Evolutionary conservation across 495 filamentous ascomycete species (phyloP), one percentile per base, ranked within the genome.

Genomic region (Acidomyces sp.): DNA sequence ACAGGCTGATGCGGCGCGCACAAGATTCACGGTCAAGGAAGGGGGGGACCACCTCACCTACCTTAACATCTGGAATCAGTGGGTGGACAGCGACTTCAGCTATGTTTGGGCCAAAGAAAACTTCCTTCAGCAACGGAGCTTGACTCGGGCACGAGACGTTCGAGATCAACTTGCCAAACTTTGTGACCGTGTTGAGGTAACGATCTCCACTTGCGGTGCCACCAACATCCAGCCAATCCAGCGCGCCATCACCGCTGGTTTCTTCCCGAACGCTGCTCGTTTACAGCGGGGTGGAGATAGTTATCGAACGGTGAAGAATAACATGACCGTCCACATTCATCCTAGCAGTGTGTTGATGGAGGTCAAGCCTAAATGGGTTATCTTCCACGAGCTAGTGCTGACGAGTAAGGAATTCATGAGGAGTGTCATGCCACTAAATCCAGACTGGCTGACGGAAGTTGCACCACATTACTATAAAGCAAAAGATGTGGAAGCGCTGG

Each of bases 21-120:
- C 78, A 22, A 74, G 92, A 2, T 95, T 96, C 63, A 94, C 90
- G 0, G 65, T 86, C 50, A 85, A 85, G 49, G 86, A 92, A 41
- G 90, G 90, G 34, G 90, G 90, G 29, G 90, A 97, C 61, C 84
- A 93, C 54, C 60, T 87, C 10, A 87, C 85, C 0, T 71, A 88
- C 0, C 71, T 97, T n/a, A 94, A 94, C 52, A 80, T 97, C 55
- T 97, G 78, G 80, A 93, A 93, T 58, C 81, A 93, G 60, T 96
- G 86, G 85, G 82, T 92, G 16, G 92, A 97, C 51, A 74, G 73
- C 15, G 87, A 96, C 61, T 97, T 87, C 65, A 78, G 70, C 46
- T 76, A 76, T 41, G 77, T 92, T 34, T 97, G 88, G 87, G 70
- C 83, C 3, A 75, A 78, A 37, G 88, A 95, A 61, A 96, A 95